These are phyloP conservation scores for Rhexocercosporidium sp. DNA, from an alignment of 2,329 filamentous ascomycete species.

Conservation along the genomic window DNA sequence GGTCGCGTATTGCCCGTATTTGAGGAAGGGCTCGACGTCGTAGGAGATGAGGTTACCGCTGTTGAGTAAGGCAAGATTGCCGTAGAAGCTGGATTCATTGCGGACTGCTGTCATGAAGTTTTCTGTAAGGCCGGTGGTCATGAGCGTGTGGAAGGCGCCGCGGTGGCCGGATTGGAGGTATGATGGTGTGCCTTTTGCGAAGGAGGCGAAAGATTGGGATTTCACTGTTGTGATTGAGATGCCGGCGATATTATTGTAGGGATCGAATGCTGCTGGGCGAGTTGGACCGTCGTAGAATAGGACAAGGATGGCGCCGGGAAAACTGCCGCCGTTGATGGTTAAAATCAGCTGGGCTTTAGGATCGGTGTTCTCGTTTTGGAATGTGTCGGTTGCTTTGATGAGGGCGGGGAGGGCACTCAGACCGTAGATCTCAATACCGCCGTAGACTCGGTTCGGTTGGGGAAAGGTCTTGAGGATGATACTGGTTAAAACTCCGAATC, in stretches of 20 bases:
- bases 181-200: slow-evolving; percentile 31
- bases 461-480: slow-evolving; percentile 43
- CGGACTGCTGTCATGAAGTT: slow-evolving; percentile 34
- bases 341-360: slow-evolving; percentile 40
- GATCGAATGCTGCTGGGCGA: neutral
- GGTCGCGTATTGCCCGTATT: slow-evolving; percentile 40
- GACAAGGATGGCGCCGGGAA: neutral
- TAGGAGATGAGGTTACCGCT: slow-evolving; percentile 34
- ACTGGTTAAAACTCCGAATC: slow-evolving; percentile 42
- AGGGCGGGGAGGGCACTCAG: slow-evolving; percentile 27
- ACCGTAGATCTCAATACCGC: slow-evolving; percentile 40
- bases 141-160: slow-evolving; percentile 40
- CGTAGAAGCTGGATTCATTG: slow-evolving; percentile 30
- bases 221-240: neutral
- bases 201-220: slow-evolving; percentile 7
- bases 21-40: slow-evolving; percentile 41
- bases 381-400: slow-evolving; percentile 38
- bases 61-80: slow-evolving; percentile 25
- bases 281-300: slow-evolving; percentile 1
- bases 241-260: neutral
- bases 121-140: slow-evolving; percentile 35
- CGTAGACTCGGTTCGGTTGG: slow-evolving; percentile 35
- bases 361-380: slow-evolving; percentile 36
- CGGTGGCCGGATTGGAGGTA: slow-evolving; percentile 29
- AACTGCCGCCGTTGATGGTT: slow-evolving; percentile 35